Percentiles rank a stretch among this genome's conserved stretches.
Evolutionary conservation across 208 protist species (phyloP).

Genomic region (Leptomonas pyrrhocoris): DNA sequence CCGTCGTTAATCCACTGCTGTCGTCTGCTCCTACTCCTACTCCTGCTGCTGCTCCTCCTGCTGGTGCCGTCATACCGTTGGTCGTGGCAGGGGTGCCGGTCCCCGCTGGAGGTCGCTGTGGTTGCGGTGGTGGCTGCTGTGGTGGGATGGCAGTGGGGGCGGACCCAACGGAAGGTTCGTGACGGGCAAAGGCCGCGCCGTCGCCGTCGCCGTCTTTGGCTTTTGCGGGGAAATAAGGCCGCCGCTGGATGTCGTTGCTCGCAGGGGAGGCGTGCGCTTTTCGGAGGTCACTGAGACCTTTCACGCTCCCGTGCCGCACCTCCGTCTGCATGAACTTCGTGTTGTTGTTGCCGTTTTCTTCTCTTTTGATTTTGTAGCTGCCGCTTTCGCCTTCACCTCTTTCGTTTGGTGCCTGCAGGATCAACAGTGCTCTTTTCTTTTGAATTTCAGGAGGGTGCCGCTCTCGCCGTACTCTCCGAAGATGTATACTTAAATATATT

Average conservation of each 20-base stretch:
- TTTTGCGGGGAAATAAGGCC: neutral
- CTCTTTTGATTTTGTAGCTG: too few species aligned
- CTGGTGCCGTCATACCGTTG: neutral
- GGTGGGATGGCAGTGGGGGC: neutral
- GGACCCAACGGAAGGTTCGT: neutral
- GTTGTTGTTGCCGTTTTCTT: neutral
- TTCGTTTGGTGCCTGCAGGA: too few species aligned
- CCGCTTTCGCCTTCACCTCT: too few species aligned
- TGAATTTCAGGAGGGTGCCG: too few species aligned
- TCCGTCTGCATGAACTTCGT: neutral
- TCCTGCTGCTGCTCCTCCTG: neutral
- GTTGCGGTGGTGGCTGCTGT: neutral
- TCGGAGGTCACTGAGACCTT: neutral
- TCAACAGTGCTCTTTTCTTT: too few species aligned
- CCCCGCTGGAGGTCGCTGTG: neutral
- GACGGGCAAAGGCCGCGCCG: neutral
- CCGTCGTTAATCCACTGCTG: slow-evolving; percentile 4
- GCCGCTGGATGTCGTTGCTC: neutral
- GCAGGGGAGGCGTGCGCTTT: neutral
- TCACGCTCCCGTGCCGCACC: neutral
- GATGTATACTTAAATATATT: too few species aligned
- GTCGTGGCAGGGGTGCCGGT: neutral
- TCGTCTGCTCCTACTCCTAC: neutral
- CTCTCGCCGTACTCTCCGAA: too few species aligned
- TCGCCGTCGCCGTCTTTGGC: neutral